Base-by-base conservation (phyloP, 768 basidiomycete genomes). In the Mycena galopus region DNA sequence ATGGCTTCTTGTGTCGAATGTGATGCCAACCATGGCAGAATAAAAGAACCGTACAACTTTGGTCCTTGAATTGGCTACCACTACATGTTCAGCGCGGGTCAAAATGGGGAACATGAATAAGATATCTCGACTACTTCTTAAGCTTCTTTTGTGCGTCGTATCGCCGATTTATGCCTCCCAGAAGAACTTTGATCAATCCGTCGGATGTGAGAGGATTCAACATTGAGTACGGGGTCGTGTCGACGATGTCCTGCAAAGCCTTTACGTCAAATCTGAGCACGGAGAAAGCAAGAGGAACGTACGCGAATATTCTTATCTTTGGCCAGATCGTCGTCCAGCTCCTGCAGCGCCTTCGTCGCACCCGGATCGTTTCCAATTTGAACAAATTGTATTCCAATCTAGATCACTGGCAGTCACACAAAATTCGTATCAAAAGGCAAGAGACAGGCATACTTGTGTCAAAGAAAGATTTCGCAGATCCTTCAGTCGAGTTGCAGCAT, bases 301-400 rank as follows among this genome's bases (percentile, higher is more conserved):
- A 89, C 89, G 37, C 90, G 84, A 21, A 90, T 82, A 27, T 80
- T 78, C 75, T 56, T 88, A 80, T 7, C 67, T 81, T 2, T 71
- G 73, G 16, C 83, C 75, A 94, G 80, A 14, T 84, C 87, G 74
- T 93, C 87, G 73, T 94, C 93, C 16, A 94, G 82, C 65, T 87
- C 81, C 66, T 83, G 78, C 55, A 90, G 83, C 75, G 78, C 92
- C 81, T 3, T 84, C 74, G 55, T 90, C 83, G 70, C 77, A 55
- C 61, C 74, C 39, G 67, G 78, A 75, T 77, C 79, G 72, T 88
- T 78, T 6, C 93, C 93, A 39, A 94, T 88, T 79, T 94, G 93
- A 1, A 94, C 87, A 61, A 94, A 92, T 73, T 93, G 92, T 30
- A 93, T 87, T 0, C 92, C 91, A 21, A 93, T 83, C 87, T 93